Percentiles rank a stretch among this genome's conserved stretches.
These are phyloP conservation scores for Suillus cothurnatus DNA, from an alignment of 768 basidiomycete species.

Conservation along the genomic window DNA sequence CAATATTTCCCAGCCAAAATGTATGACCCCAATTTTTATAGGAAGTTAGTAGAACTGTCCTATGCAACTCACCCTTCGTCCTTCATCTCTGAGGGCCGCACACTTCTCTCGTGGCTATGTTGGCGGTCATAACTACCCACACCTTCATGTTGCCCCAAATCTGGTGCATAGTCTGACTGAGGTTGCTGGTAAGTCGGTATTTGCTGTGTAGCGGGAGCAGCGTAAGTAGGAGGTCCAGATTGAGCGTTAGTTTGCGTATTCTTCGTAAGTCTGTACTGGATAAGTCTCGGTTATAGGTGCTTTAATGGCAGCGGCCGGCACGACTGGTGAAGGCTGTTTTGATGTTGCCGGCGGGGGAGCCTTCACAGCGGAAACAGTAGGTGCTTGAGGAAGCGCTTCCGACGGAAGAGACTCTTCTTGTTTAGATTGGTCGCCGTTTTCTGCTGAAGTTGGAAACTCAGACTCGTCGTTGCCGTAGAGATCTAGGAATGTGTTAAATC, in stretches of 20 bases:
- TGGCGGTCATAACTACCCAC: conserved; percentile 45
- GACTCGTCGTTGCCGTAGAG: conserved; percentile 67
- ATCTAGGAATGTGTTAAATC: conserved; percentile 36
- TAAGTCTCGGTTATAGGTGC: conserved; percentile 14
- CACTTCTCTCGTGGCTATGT: conserved; percentile 58
- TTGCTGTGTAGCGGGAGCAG: conserved; percentile 57
- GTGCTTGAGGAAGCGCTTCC: conserved; percentile 27
- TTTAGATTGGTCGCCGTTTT: conserved; percentile 36
- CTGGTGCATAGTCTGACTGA: conserved; percentile 49
- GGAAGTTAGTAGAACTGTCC: neutral
- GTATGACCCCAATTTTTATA: conserved; percentile 5
- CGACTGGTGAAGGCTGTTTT: conserved; percentile 19
- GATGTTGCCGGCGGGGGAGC: conserved; percentile 19
- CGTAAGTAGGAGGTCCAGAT: conserved; percentile 37
- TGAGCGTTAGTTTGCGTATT: conserved; percentile 13
- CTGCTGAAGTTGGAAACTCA: conserved; percentile 56
- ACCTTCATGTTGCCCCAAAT: conserved; percentile 23
- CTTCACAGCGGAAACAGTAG: conserved; percentile 23
- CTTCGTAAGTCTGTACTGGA: conserved; percentile 19
- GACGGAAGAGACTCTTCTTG: conserved; percentile 28
- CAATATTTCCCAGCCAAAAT: conserved; percentile 24
- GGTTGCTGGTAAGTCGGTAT: conserved; percentile 81
- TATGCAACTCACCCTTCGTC: conserved; percentile 90
- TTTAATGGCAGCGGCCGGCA: conserved; percentile 14
- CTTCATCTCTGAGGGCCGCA: conserved; percentile 91